Evolutionary conservation across 2,329 filamentous ascomycete genomes (phyloP), one percentile per base, ranked within the genome.

Genomic region (Aphanoascus verrucosus): DNA sequence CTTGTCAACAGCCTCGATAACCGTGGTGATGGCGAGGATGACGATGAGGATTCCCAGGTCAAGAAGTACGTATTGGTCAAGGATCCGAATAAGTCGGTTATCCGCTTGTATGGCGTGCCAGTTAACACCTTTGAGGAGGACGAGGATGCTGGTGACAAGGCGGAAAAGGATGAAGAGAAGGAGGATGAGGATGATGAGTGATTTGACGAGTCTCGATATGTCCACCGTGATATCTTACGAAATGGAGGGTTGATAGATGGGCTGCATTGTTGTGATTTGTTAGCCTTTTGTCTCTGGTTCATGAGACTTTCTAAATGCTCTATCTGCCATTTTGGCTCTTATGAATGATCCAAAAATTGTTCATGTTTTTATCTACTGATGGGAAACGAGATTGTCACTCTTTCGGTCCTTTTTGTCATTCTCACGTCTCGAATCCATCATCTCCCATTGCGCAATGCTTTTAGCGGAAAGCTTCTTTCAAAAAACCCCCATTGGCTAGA

Each of bases 61-160:
- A 73, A 69, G 65, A 76, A 75, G 62, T 76, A 73, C 59, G 69
- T 76, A 47, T 74, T 84, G 23, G 77, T 84, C 65, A 84, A 84
- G 84, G 93, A 98, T 72, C 93, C 93, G 56, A 98, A 98, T 79
- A 97, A 96, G 83, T 82, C 86, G 55, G 88, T 96, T 59, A 82
- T 98, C 60, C 84, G 93, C 59, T 74, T 98, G 65, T 98, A 98
- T 76, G 84, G 90, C 69, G 87, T 98, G 6, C 93, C 93, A 1
- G 73, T 81, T 49, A 82, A 84, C 64, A 93, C 88, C 58, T 91
- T 97, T 67, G 93, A 97, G 64, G 91, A 97, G 63, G 85, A 80
- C 3, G 88, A 94, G 50, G 85, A 86, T 56, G 77, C 77, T 47
- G 78, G 77, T 56, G 69, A 72, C 34, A 74, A 73, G 35, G 74